Conservation (phyloP, 139 green algal genomes). For the Picochlorum sp. region DNA sequence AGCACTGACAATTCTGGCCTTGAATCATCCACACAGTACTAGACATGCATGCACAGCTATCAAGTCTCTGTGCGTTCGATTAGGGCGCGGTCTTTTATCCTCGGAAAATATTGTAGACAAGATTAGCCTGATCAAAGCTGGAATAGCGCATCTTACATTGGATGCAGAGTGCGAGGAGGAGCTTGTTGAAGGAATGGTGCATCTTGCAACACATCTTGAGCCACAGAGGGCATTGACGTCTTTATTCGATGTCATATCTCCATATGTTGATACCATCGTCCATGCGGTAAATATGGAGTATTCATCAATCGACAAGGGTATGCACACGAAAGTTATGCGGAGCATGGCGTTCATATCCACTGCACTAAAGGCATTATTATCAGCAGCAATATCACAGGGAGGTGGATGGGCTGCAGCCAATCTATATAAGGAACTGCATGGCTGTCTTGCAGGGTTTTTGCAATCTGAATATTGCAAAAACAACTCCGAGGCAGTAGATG, state of each 20-base stretch:
- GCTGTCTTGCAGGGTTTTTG: constrained; percentile 30
- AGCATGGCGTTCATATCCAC: no score
- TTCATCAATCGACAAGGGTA: no score
- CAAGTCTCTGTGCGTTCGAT: background rate
- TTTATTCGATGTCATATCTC: background rate
- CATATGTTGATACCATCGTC: background rate
- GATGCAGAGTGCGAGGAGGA: background rate
- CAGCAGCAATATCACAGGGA: no score
- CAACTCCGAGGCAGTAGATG: constrained; percentile 24
- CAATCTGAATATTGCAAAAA: constrained; percentile 26
- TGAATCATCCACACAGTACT: background rate
- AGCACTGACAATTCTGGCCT: background rate
- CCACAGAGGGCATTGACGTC: background rate
- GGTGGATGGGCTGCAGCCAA: no score
- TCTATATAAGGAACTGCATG: no score
- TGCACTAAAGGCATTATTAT: no score
- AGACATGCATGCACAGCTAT: background rate
- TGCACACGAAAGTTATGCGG: no score
- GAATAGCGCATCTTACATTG: background rate
- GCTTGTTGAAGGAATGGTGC: background rate
- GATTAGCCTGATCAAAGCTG: background rate
- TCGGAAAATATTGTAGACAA: background rate
- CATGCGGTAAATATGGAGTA: background rate
- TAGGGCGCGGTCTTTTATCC: background rate
- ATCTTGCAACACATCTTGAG: background rate